Conservation (phyloP, 805 yeast genomes). For the Sugiyamaella floridensis region DNA sequence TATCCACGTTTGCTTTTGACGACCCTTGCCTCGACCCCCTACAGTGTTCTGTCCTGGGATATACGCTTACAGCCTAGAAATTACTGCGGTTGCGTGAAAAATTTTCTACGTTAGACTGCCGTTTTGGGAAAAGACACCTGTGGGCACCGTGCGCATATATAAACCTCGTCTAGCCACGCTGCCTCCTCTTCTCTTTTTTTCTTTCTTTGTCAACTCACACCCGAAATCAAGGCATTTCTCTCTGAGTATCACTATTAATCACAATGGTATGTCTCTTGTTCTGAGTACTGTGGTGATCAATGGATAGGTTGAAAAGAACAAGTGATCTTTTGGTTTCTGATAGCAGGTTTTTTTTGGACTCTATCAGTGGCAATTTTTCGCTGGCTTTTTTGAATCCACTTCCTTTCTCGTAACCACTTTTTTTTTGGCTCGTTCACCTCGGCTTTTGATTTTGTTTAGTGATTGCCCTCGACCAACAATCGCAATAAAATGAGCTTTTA, state of each 20-base stretch:
- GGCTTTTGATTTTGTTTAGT: too few relatives aligned
- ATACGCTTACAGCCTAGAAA: not conserved
- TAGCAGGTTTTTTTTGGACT: not conserved
- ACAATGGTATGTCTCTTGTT: constrained; percentile 25
- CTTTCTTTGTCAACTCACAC: constrained; percentile 36
- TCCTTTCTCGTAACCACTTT: too few relatives aligned
- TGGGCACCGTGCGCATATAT: constrained; percentile 9
- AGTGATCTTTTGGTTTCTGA: not conserved
- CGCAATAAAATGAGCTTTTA: not conserved
- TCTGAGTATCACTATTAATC: constrained; percentile 29
- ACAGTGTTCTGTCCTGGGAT: not conserved
- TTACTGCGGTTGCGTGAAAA: constrained; percentile 1
- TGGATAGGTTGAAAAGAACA: not conserved
- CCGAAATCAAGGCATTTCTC: constrained; percentile 36
- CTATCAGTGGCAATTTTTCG: not conserved
- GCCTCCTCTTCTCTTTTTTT: constrained; percentile 23
- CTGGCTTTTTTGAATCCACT: not conserved
- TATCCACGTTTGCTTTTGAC: not conserved
- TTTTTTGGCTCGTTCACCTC: too few relatives aligned
- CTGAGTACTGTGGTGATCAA: not conserved
- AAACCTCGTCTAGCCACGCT: constrained; percentile 12
- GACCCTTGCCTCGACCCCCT: not conserved
- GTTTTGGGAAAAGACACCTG: constrained; percentile 9
- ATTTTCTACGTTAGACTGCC: constrained; percentile 7
- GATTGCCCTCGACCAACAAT: too few relatives aligned